A percentile compares a stretch with the other conserved stretches of the same genome.
These are phyloP conservation scores for Erysimum cheiranthoides DNA, from an alignment of 345 rosid species.

Conservation along the genomic window DNA sequence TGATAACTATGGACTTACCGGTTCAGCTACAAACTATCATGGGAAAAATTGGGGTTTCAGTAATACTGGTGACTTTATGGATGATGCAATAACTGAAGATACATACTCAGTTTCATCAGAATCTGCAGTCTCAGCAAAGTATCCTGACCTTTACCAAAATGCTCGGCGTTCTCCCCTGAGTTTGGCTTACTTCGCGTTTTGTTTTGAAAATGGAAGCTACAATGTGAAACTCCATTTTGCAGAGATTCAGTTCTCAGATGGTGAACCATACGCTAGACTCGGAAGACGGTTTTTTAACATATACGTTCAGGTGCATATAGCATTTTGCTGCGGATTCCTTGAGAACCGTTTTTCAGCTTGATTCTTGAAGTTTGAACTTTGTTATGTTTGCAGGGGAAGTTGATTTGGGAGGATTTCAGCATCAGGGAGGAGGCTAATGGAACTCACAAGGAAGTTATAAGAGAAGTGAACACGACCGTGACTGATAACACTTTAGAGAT, in stretches of 20 bases:
- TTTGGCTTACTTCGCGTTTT: slow-evolving; percentile 65
- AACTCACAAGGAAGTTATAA: slow-evolving; percentile 46
- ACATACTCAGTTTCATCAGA: slow-evolving; percentile 34
- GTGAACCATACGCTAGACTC: slow-evolving; percentile 51
- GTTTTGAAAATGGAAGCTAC: slow-evolving; percentile 66
- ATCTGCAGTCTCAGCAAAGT: slow-evolving; percentile 33
- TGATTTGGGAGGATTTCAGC: slow-evolving; percentile 57
- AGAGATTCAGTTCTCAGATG: slow-evolving; percentile 64
- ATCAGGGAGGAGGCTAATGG: slow-evolving; percentile 56
- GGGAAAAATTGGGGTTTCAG: slow-evolving; percentile 43
- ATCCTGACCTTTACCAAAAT: slow-evolving; percentile 48
- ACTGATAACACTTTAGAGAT: slow-evolving; percentile 56
- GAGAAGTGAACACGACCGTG: slow-evolving; percentile 46
- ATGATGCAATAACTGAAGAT: slow-evolving; percentile 43
- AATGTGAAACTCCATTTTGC: slow-evolving; percentile 68
- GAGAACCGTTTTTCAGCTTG: neutral
- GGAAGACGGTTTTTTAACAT: slow-evolving; percentile 66
- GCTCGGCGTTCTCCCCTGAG: slow-evolving; percentile 70
- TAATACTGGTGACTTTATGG: slow-evolving; percentile 52
- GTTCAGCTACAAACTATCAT: slow-evolving; percentile 34
- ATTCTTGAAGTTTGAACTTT: neutral
- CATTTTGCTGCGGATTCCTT: neutral
- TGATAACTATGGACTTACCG: slow-evolving; percentile 35
- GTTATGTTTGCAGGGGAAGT: slow-evolving; percentile 48
- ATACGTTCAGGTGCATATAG: slow-evolving; percentile 41